Conservation (phyloP, 139 green algal species). For the Chlorella sp. region DNA sequence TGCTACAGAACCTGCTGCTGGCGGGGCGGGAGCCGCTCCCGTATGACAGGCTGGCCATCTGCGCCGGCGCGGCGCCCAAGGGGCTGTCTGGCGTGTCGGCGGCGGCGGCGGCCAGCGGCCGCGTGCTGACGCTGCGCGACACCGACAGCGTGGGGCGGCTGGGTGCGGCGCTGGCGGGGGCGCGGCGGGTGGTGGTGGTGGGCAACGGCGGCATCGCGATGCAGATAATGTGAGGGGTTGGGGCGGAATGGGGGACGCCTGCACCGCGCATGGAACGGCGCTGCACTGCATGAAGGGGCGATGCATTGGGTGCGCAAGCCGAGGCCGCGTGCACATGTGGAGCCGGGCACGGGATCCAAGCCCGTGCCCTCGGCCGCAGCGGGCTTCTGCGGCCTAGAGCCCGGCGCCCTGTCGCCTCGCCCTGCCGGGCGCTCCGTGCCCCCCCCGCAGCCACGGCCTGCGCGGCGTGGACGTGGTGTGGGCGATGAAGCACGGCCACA, state of each 20-base stretch:
- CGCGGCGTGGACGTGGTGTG: conserved; percentile 71
- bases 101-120: not conserved
- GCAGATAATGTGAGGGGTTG: conserved; percentile 60
- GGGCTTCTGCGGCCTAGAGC: too few relatives aligned
- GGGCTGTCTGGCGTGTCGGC: conserved; percentile 18
- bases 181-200: conserved; percentile 62
- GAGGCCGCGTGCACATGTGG: too few relatives aligned
- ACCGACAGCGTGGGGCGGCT: conserved; percentile 64
- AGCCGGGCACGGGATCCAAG: too few relatives aligned
- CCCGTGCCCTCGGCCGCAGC: too few relatives aligned
- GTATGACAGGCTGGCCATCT: conserved; percentile 79
- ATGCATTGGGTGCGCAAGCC: too few relatives aligned
- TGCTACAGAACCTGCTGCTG: conserved; percentile 50
- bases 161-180: conserved; percentile 20
- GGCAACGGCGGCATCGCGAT: conserved; percentile 91
- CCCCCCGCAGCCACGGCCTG: conserved; percentile 32
- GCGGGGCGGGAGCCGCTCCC: conserved; percentile 26
- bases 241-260: not conserved
- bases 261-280: not conserved
- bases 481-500: conserved; percentile 74
- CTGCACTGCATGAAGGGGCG: too few relatives aligned
- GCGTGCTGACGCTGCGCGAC: conserved; percentile 62
- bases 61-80: conserved; percentile 67
- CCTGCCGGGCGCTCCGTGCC: too few relatives aligned
- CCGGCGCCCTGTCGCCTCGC: too few relatives aligned